A percentile compares a stretch with the other conserved stretches of the same genome.
Conservation (phyloP, 2,329 filamentous ascomycete species). For the Aspergillus ruber region DNA sequence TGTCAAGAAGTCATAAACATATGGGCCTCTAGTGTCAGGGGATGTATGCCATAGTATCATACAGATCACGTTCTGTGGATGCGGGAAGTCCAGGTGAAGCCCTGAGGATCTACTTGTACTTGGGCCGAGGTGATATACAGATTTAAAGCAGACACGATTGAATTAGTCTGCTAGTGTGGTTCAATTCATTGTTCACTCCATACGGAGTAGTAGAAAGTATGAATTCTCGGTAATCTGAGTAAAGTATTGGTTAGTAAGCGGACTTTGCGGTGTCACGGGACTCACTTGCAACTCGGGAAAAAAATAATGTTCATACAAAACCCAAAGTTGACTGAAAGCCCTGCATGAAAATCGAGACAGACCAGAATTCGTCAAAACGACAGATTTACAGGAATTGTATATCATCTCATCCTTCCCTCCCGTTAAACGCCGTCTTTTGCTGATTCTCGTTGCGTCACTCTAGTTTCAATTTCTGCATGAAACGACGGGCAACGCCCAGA, state of each 20-base stretch:
- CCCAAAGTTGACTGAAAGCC: background rate
- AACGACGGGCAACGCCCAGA: background rate
- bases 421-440: background rate
- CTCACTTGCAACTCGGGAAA: background rate
- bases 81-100: no score
- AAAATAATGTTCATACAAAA: background rate
- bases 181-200: background rate
- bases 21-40: background rate
- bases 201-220: no score
- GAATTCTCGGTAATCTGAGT: background rate
- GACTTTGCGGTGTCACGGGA: background rate
- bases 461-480: background rate
- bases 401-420: background rate
- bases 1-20: constrained; percentile 1
- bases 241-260: background rate
- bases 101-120: no score
- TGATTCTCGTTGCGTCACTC: background rate
- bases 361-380: no score
- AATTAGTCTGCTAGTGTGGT: no score
- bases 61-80: no score
- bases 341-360: no score
- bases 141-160: no score
- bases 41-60: no score
- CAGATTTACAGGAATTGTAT: background rate
- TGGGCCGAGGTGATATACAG: no score